phyloP scores from a whole-genome alignment of 2,329 filamentous ascomycete species.

The Colletotrichum theobromicola region DNA sequence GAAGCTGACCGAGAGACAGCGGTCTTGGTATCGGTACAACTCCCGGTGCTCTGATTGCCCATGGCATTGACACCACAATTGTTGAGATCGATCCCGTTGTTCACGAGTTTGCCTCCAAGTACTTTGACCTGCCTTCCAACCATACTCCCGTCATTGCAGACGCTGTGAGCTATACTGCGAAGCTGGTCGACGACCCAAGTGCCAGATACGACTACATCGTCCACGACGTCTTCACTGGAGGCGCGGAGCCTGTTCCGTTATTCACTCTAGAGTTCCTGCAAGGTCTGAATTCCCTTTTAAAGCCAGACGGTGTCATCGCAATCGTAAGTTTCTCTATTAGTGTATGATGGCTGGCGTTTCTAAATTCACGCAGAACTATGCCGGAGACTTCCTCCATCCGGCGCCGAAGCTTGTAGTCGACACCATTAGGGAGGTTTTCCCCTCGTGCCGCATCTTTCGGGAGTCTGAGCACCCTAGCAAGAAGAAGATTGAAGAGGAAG shows the following conservation, averaged over 20 bases:
- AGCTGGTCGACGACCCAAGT: conserved; percentile 44
- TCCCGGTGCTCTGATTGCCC: conserved; percentile 82
- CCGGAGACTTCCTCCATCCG: conserved; percentile 81
- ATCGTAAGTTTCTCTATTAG: conserved; percentile 65
- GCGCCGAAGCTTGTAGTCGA: conserved; percentile 79
- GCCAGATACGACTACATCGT: conserved; percentile 86
- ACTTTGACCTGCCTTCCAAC: conserved; percentile 80
- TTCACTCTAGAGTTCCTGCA: conserved; percentile 87
- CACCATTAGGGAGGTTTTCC: conserved; percentile 84
- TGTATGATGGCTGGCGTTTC: neutral
- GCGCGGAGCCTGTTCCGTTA: conserved; percentile 85
- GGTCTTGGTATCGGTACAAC: conserved; percentile 93
- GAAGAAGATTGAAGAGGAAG: conserved; percentile 50
- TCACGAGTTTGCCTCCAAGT: conserved; percentile 79
- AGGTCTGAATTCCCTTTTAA: conserved; percentile 73
- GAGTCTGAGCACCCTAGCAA: conserved; percentile 66
- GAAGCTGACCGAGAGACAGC: conserved; percentile 44
- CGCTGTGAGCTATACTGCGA: conserved; percentile 72
- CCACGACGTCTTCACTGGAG: conserved; percentile 97
- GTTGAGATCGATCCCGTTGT: conserved; percentile 95
- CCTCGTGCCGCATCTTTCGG: conserved; percentile 89
- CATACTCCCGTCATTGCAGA: conserved; percentile 84
- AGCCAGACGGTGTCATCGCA: conserved; percentile 80
- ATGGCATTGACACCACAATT: conserved; percentile 91
- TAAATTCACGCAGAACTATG: conserved; percentile 75